Conservation (phyloP, 192 early-diverging fungal species). For the Coemansia sp. region DNA sequence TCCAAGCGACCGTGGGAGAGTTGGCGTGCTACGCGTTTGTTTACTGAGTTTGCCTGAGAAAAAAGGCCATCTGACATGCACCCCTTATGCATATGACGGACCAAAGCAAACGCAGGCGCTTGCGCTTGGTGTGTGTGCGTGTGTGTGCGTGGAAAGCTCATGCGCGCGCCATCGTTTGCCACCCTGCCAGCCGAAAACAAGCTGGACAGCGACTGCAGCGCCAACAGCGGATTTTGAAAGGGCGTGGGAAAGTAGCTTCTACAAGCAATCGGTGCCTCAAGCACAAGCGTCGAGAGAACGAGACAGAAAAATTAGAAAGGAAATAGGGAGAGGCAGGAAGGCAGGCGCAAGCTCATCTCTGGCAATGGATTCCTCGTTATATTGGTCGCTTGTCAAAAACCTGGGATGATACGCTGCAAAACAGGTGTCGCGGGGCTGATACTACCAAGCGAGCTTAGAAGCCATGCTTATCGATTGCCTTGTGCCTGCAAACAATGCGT, state of each 20-base stretch:
- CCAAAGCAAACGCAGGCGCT: neutral
- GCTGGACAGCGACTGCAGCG: neutral
- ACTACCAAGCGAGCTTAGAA: no score
- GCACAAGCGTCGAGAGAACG: neutral
- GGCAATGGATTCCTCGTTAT: no score
- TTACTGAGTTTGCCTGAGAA: neutral
- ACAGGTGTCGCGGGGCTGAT: no score
- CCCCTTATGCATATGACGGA: no score
- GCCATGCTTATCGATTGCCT: neutral
- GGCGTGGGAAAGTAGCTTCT: neutral
- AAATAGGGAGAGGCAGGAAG: no score
- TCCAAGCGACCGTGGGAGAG: constrained; percentile 25
- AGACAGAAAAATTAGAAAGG: no score
- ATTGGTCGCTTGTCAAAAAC: no score
- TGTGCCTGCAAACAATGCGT: neutral
- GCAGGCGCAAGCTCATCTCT: no score
- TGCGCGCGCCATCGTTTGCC: neutral
- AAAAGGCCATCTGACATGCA: neutral
- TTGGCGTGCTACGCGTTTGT: constrained; percentile 6
- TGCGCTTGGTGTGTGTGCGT: no score
- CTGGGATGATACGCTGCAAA: no score
- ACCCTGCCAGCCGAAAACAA: neutral
- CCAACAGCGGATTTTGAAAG: neutral
- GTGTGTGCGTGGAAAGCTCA: no score
- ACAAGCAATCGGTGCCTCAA: neutral